These are phyloP conservation scores for Beauveria rudraprayagi DNA, from an alignment of 2,329 filamentous ascomycete species.

Conservation along the genomic window DNA sequence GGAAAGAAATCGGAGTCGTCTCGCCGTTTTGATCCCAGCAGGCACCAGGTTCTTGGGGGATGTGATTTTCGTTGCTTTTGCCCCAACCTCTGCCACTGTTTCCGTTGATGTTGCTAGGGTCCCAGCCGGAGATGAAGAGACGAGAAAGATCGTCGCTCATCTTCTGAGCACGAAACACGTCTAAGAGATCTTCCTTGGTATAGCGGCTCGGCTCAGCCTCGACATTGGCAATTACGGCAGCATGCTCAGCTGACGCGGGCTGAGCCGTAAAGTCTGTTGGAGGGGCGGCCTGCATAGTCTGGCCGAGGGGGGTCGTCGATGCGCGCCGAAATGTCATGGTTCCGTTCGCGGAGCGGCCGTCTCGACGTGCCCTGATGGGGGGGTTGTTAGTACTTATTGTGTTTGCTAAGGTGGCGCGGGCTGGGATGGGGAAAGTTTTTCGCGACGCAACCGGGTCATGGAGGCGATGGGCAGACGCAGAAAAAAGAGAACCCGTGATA, in stretches of 20 bases:
- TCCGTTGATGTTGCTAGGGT: slow-evolving; percentile 64
- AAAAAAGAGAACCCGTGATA: background rate
- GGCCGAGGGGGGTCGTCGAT: slow-evolving; percentile 47
- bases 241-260: slow-evolving; percentile 28
- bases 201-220: slow-evolving; percentile 52
- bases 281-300: slow-evolving; percentile 30
- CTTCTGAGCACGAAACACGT: slow-evolving; percentile 53
- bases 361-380: slow-evolving; percentile 45
- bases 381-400: slow-evolving; percentile 6
- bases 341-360: slow-evolving; percentile 51
- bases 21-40: slow-evolving; percentile 78
- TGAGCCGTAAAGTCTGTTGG: slow-evolving; percentile 33
- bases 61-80: slow-evolving; percentile 64
- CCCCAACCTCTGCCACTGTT: slow-evolving; percentile 61
- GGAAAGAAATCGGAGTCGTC: slow-evolving; percentile 62
- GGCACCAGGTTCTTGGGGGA: slow-evolving; percentile 73
- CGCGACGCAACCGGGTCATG: slow-evolving; percentile 6
- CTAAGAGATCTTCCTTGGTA: slow-evolving; percentile 69
- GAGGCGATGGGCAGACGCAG: background rate
- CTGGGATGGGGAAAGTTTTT: background rate
- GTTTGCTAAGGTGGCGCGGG: background rate
- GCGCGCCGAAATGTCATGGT: slow-evolving; percentile 58
- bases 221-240: slow-evolving; percentile 23
- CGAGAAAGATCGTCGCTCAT: slow-evolving; percentile 48
- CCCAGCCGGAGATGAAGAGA: slow-evolving; percentile 71